Conservation (phyloP, 164 flowering plant species). For the Hamamelis virginiana region DNA sequence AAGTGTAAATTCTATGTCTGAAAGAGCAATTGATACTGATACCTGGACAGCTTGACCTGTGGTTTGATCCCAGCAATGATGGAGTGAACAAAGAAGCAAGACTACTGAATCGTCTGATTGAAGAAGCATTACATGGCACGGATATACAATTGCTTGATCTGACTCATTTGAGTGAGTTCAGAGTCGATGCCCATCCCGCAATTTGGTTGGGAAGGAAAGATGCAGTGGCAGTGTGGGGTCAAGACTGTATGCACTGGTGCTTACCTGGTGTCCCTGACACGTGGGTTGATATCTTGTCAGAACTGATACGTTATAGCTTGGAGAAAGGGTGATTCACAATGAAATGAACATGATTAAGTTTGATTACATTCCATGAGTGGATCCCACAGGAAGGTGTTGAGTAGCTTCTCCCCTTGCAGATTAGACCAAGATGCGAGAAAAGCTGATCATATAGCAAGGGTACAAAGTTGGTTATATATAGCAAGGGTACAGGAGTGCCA, state of each 20-base stretch:
- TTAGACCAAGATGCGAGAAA: background rate
- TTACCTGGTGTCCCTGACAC: constrained; percentile 96
- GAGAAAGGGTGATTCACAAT: constrained; percentile 26
- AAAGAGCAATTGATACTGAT: constrained; percentile 14
- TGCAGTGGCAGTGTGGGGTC: constrained; percentile 93
- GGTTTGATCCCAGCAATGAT: constrained; percentile 87
- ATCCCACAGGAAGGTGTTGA: background rate
- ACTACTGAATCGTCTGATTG: constrained; percentile 54
- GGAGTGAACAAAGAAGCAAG: constrained; percentile 95
- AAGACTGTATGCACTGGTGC: constrained; percentile 99
- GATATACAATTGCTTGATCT: constrained; percentile 66
- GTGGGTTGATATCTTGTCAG: constrained; percentile 84
- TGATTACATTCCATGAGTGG: background rate
- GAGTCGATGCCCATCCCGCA: constrained; percentile 98
- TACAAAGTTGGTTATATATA: too few relatives aligned
- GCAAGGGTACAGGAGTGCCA: too few relatives aligned
- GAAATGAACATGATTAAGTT: background rate
- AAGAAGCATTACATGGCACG: constrained; percentile 50
- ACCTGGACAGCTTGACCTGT: constrained; percentile 71
- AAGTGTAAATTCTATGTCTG: background rate
- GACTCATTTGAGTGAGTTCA: constrained; percentile 83
- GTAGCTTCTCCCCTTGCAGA: background rate
- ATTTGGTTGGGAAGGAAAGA: constrained; percentile 91
- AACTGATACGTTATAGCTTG: constrained; percentile 37
- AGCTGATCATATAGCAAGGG: too few relatives aligned